Evolutionary conservation across 2,329 filamentous ascomycete species (phyloP).

Genomic region (Epichloe glyceriae): DNA sequence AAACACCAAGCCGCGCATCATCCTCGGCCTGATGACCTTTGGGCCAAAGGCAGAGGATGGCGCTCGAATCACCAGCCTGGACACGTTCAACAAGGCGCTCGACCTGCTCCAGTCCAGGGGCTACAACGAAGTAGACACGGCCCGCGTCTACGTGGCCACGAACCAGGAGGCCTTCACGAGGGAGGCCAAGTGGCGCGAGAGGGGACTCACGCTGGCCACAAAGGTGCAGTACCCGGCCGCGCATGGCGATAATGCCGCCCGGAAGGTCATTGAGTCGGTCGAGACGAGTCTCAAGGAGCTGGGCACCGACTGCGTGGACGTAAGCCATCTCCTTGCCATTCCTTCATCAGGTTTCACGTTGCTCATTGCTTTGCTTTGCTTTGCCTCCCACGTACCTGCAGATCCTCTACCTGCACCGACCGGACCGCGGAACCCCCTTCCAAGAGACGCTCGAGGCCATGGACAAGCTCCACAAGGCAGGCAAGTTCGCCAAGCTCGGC

Average conservation of each 20-base stretch:
- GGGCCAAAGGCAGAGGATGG: slow-evolving; percentile 49
- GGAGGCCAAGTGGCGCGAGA: slow-evolving; percentile 64
- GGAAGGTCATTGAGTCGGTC: slow-evolving; percentile 50
- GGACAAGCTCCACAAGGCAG: slow-evolving; percentile 71
- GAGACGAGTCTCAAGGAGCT: slow-evolving; percentile 59
- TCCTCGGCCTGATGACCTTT: slow-evolving; percentile 82
- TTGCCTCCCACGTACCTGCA: slow-evolving; percentile 6
- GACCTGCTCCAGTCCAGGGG: slow-evolving; percentile 66
- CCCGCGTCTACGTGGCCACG: slow-evolving; percentile 57
- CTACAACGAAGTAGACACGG: slow-evolving; percentile 78
- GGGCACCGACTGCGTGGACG: slow-evolving; percentile 59
- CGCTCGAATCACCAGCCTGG: slow-evolving; percentile 54
- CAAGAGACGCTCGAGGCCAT: slow-evolving; percentile 66
- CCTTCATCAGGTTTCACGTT: too few species aligned
- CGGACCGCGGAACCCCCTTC: slow-evolving; percentile 55
- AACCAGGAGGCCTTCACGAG: slow-evolving; percentile 69
- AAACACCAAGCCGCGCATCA: slow-evolving; percentile 48
- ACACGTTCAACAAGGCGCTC: slow-evolving; percentile 58
- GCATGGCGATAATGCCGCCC: slow-evolving; percentile 27
- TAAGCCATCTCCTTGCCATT: slow-evolving; percentile 18
- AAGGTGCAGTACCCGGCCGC: slow-evolving; percentile 53
- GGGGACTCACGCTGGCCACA: slow-evolving; percentile 65
- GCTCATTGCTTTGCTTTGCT: neutral
- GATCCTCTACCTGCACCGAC: slow-evolving; percentile 27
- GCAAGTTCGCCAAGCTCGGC: slow-evolving; percentile 71